Evolutionary conservation across 2,329 filamentous ascomycete genomes (phyloP), one percentile per base, ranked within the genome.

Genomic region (Nemania bipapillata): DNA sequence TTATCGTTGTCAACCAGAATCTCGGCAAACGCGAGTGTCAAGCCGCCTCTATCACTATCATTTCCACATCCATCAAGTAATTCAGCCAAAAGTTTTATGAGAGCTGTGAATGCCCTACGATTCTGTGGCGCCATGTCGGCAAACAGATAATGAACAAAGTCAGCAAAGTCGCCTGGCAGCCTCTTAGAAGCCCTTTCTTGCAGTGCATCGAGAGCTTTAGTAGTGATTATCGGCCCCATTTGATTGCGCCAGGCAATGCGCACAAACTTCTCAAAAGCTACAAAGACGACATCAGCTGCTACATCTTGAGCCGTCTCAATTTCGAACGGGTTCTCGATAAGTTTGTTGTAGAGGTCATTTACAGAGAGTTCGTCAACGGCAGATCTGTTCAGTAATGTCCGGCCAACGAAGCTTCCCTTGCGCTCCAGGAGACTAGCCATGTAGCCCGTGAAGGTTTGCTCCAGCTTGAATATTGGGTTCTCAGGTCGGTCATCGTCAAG

Each of bases 241-340:
- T 93, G 91, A 72, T 95, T 92, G 67, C 87, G 90, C 95, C 95
- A 98, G 12, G 92, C 94, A 70, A 94, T 90, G 66, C 89, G 90
- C 68, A 97, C 83, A 74, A 97, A 98, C 70, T 96, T 97, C 78
- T 97, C 94, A 78, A 97, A 98, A 0, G 94, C 92, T 28, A 92
- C 91, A 77, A 97, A 97, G 4, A 98, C 86, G 22, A 95, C 90
- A 76, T 97, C 94, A 8, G 95, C 89, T 2, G 90, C 87, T 8
- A 92, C 86, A 67, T 97, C 93, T 0, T 89, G 86, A 1, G 92
- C 89, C 9, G 90, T 84, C 61, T 96, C 91, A 71, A 92, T 86
- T 75, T 93, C 93, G 60, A 89, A 91, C 0, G 94, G 92, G 71
- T 91, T 91, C 78, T 97, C 94, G 20, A 97, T 89, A 15, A 97